Evolutionary conservation across 75 land plant species (phyloP).

Genomic region (Pinus taeda): DNA sequence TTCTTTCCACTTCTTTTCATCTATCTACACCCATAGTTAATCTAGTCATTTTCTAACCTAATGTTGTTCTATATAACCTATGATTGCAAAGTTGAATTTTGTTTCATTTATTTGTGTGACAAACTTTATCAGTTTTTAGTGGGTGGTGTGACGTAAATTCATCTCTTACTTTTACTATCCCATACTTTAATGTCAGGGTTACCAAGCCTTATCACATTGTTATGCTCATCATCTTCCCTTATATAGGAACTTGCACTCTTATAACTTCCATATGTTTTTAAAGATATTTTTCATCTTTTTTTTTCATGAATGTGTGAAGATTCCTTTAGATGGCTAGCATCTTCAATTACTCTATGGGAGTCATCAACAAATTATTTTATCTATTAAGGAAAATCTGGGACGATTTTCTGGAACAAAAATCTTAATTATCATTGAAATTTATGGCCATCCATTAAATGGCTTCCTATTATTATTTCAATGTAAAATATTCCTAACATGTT

Average conservation of each 20-base stretch:
- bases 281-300: slow-evolving; percentile 9
- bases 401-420: not conserved
- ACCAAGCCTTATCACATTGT: slow-evolving; percentile 56
- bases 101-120: slow-evolving; percentile 12
- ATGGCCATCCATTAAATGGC: not conserved
- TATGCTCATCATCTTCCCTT: slow-evolving; percentile 56
- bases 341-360: not conserved
- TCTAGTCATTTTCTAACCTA: slow-evolving; percentile 36
- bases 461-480: not conserved
- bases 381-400: not conserved
- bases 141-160: slow-evolving; percentile 40
- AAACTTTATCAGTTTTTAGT: slow-evolving; percentile 43
- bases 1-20: slow-evolving; percentile 73
- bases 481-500: too few relatives aligned
- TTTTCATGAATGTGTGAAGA: slow-evolving; percentile 10
- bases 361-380: not conserved
- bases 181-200: slow-evolving; percentile 66
- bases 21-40: slow-evolving; percentile 21
- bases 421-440: not conserved
- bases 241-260: slow-evolving; percentile 38
- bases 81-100: slow-evolving; percentile 20
- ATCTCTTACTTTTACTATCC: slow-evolving; percentile 57
- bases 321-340: not conserved
- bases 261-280: slow-evolving; percentile 21
- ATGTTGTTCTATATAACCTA: slow-evolving; percentile 20